Conservation (phyloP, 1,284 basidiomycete genomes). For the Ustilago trichophora region DNA sequence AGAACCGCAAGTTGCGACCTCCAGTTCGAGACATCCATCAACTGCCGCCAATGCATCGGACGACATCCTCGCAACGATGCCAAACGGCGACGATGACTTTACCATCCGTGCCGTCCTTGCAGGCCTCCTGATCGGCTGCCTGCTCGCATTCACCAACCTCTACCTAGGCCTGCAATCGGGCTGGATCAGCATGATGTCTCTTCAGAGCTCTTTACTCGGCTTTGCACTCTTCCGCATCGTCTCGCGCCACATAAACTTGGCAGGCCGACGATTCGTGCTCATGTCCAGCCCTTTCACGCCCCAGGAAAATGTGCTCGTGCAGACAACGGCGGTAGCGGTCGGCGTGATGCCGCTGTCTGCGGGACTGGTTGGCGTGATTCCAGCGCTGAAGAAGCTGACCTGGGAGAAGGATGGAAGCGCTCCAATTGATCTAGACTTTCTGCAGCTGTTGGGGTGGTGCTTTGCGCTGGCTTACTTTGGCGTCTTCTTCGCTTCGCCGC, state of each 20-base stretch:
- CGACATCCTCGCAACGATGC: not conserved
- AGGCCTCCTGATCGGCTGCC: slow-evolving; percentile 76
- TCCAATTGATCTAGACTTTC: slow-evolving; percentile 72
- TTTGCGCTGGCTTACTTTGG: slow-evolving; percentile 68
- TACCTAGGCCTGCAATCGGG: slow-evolving; percentile 81
- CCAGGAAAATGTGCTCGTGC: slow-evolving; percentile 87
- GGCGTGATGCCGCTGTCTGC: slow-evolving; percentile 86
- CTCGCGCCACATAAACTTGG: slow-evolving; percentile 49
- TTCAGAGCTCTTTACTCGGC: slow-evolving; percentile 89
- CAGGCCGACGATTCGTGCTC: slow-evolving; percentile 21
- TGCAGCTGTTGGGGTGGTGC: slow-evolving; percentile 38
- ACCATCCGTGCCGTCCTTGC: slow-evolving; percentile 70
- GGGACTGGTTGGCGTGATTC: slow-evolving; percentile 90
- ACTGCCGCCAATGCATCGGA: not conserved
- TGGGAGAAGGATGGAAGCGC: slow-evolving; percentile 78
- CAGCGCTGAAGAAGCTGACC: slow-evolving; percentile 82
- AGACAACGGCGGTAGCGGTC: slow-evolving; percentile 88
- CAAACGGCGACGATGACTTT: slow-evolving; percentile 26
- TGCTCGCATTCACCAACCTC: slow-evolving; percentile 79
- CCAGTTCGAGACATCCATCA: not conserved
- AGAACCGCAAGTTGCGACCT: not conserved
- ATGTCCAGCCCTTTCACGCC: slow-evolving; percentile 74
- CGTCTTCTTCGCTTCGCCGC: slow-evolving; percentile 90
- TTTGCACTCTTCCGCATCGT: slow-evolving; percentile 81
- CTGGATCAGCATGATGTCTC: slow-evolving; percentile 88